These are phyloP conservation scores for Daedalea quercina DNA, from an alignment of 768 basidiomycete species.

Conservation along the genomic window DNA sequence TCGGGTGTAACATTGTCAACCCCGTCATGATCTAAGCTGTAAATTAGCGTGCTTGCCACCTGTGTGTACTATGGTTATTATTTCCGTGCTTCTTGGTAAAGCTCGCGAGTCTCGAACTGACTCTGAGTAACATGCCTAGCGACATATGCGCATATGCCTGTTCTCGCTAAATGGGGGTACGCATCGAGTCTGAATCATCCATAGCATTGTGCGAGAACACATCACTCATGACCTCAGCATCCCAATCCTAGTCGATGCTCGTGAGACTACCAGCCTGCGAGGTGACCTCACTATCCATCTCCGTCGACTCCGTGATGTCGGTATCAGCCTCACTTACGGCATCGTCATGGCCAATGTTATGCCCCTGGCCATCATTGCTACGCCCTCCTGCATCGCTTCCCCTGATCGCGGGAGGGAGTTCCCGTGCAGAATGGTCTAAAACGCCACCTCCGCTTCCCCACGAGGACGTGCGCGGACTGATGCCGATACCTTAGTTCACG, in stretches of 20 bases:
- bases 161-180: not conserved
- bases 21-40: no score
- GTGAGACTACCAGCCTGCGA: slow-evolving; percentile 38
- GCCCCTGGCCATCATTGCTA: not conserved
- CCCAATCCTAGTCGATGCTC: slow-evolving; percentile 30
- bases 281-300: slow-evolving; percentile 21
- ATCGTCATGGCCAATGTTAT: slow-evolving; percentile 25
- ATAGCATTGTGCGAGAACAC: not conserved
- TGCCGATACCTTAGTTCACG: slow-evolving; percentile 17
- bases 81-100: no score
- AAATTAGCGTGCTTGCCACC: no score
- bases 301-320: slow-evolving; percentile 34
- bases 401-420: not conserved
- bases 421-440: slow-evolving; percentile 7
- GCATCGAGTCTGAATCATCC: not conserved
- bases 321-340: slow-evolving; percentile 24
- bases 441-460: slow-evolving; percentile 15
- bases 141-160: not conserved
- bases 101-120: not conserved
- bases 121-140: not conserved
- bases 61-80: no score
- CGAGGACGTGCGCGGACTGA: slow-evolving; percentile 20
- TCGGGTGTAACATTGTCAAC: no score
- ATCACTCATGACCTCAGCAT: not conserved
- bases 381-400: not conserved